Evolutionary conservation across 2,329 filamentous ascomycete species (phyloP).

Genomic region (Colletotrichum tropicale): DNA sequence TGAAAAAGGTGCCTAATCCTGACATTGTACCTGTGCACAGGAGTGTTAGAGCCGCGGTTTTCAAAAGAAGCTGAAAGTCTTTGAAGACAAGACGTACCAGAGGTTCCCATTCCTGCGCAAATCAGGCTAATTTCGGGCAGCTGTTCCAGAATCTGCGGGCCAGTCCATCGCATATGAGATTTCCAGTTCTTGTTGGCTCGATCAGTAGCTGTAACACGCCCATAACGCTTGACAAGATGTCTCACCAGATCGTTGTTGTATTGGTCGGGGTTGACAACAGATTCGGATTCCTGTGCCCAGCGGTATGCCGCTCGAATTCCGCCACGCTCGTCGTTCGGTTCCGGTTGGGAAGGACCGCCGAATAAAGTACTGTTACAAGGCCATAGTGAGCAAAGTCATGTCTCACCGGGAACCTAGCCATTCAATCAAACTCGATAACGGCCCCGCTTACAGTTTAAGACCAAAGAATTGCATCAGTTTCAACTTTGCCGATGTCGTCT

Average conservation of each 20-base stretch:
- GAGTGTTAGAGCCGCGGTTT: neutral
- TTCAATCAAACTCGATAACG: neutral
- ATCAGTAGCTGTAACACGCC: neutral
- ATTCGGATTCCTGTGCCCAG: constrained; percentile 43
- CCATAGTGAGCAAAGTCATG: neutral
- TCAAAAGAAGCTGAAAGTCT: neutral
- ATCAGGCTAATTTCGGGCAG: constrained; percentile 60
- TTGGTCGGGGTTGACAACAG: constrained; percentile 57
- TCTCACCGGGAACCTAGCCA: neutral
- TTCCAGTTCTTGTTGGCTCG: constrained; percentile 48
- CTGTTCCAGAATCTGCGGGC: constrained; percentile 62
- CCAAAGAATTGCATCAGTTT: constrained; percentile 64
- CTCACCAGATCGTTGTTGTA: constrained; percentile 55
- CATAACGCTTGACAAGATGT: neutral
- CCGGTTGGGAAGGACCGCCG: constrained; percentile 63
- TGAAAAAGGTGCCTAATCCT: constrained; percentile 55
- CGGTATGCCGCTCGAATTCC: constrained; percentile 53
- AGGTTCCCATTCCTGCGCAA: constrained; percentile 64
- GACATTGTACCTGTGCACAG: constrained; percentile 44
- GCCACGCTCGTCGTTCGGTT: constrained; percentile 56
- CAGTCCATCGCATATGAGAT: constrained; percentile 63
- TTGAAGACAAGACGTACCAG: constrained; percentile 38
- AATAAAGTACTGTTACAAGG: constrained; percentile 49
- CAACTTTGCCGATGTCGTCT: constrained; percentile 57
- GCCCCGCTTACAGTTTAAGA: constrained; percentile 49